A percentile compares a stretch with the other conserved stretches of the same genome.
phyloP scores from a whole-genome alignment of 2,329 filamentous ascomycete species.

The Camillea tinctor region DNA sequence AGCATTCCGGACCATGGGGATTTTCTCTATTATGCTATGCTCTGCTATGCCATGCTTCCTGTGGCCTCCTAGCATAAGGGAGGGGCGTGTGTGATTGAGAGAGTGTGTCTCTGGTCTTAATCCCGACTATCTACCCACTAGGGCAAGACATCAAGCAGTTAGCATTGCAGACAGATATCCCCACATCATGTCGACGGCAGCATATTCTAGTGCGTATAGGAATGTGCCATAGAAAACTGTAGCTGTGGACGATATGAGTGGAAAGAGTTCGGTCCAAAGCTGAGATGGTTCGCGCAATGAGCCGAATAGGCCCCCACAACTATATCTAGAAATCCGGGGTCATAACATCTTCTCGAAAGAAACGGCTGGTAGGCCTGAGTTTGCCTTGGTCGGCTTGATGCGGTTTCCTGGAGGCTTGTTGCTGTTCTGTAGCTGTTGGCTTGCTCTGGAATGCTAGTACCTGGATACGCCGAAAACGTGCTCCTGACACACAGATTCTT shows the following conservation, averaged over 20 bases:
- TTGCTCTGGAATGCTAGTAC: constrained; percentile 28
- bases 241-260: constrained; percentile 2
- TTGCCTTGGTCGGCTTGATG: constrained; percentile 6
- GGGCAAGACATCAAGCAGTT: constrained; percentile 17
- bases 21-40: constrained; percentile 4
- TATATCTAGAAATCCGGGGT: constrained; percentile 8
- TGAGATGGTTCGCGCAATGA: constrained; percentile 13
- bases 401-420: constrained; percentile 7
- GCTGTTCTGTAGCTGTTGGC: constrained; percentile 9
- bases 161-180: constrained; percentile 9
- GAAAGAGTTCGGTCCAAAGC: constrained; percentile 13
- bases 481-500: constrained; percentile 19
- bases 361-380: not conserved
- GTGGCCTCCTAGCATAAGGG: constrained; percentile 1
- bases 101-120: constrained; percentile 9
- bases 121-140: constrained; percentile 14
- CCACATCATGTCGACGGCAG: constrained; percentile 10
- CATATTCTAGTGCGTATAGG: constrained; percentile 7
- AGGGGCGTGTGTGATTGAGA: constrained; percentile 5
- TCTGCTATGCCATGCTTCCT: constrained; percentile 10
- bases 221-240: not conserved
- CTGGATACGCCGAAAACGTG: constrained; percentile 28
- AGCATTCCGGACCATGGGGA: constrained; percentile 25
- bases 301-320: constrained; percentile 12
- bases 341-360: constrained; percentile 1